Evolutionary conservation across 23 red algal species (phyloP).

Genomic region (Pyropia yezoensis): DNA sequence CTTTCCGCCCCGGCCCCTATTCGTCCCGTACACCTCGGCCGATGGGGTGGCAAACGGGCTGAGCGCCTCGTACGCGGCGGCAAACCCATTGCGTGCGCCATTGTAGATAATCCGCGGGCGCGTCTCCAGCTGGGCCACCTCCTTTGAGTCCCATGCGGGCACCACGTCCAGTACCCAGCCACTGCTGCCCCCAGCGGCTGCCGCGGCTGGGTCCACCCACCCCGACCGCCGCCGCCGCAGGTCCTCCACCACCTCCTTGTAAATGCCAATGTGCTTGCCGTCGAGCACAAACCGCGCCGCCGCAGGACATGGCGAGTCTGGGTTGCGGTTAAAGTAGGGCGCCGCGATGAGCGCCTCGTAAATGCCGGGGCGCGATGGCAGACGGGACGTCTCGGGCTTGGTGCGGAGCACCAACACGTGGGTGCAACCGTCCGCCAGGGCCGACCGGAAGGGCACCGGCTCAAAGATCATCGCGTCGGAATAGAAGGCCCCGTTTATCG

Average conservation of each 20-base stretch:
- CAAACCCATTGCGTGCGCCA: conserved; percentile 52
- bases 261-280: conserved; percentile 25
- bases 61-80: conserved; percentile 49
- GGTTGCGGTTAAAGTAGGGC: conserved; percentile 24
- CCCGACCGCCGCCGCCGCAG: conserved; percentile 1
- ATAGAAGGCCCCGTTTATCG: conserved; percentile 41
- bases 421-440: conserved; percentile 50
- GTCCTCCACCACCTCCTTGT: conserved; percentile 17
- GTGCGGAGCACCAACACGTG: conserved; percentile 75
- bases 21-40: too few species aligned
- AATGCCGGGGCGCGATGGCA: conserved; percentile 30
- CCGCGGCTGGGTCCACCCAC: not conserved
- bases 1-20: too few species aligned
- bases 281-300: conserved; percentile 19
- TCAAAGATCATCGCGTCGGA: conserved; percentile 62
- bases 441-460: conserved; percentile 62
- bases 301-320: not conserved
- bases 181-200: not conserved
- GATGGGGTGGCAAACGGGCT: conserved; percentile 16
- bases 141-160: conserved; percentile 11
- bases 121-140: conserved; percentile 47
- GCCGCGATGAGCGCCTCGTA: conserved; percentile 64
- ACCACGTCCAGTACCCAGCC: conserved; percentile 37
- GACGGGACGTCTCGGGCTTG: conserved; percentile 18
- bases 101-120: conserved; percentile 37